phyloP scores from a whole-genome alignment of 2,329 filamentous ascomycete genomes.

The Tolypocladium endophyticum region DNA sequence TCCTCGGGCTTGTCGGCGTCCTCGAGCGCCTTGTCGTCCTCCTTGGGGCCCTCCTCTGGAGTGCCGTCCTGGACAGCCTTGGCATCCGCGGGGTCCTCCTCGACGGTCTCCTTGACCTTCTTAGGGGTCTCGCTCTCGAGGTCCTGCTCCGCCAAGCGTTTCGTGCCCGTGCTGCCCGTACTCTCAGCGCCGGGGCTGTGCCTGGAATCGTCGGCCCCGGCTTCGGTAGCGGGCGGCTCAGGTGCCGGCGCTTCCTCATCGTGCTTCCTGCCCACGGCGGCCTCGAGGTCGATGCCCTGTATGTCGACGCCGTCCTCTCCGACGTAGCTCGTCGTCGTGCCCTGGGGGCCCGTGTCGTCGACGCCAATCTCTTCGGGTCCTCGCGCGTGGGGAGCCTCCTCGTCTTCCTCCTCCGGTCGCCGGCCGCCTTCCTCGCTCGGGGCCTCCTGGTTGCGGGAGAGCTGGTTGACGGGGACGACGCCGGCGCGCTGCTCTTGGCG shows the following conservation, averaged over 20 bases:
- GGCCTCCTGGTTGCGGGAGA: slow-evolving; percentile 30
- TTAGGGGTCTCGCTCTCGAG: slow-evolving; percentile 31
- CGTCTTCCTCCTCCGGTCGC: slow-evolving; percentile 36
- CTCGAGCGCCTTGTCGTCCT: not conserved
- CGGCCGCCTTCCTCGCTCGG: slow-evolving; percentile 11
- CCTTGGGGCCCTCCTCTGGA: not conserved
- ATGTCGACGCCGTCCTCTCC: slow-evolving; percentile 34
- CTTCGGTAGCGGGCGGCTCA: slow-evolving; percentile 8
- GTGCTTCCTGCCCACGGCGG: slow-evolving; percentile 47
- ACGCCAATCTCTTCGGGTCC: slow-evolving; percentile 79
- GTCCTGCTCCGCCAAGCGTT: slow-evolving; percentile 44
- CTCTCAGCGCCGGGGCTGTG: slow-evolving; percentile 15
- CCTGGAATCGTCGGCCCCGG: slow-evolving; percentile 13
- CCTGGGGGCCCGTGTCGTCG: slow-evolving; percentile 74
- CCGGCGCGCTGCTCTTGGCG: slow-evolving; percentile 80
- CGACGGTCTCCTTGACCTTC: slow-evolving; percentile 35
- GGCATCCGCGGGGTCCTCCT: not conserved
- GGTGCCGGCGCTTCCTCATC: slow-evolving; percentile 9
- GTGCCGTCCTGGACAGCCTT: not conserved
- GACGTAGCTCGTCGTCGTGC: slow-evolving; percentile 26
- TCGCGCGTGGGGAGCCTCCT: slow-evolving; percentile 67
- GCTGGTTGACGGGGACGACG: slow-evolving; percentile 59
- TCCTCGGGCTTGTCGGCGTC: not conserved
- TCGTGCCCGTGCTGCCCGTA: slow-evolving; percentile 27
- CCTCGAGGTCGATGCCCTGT: slow-evolving; percentile 48